A percentile compares a stretch with the other conserved stretches of the same genome.
phyloP scores from a whole-genome alignment of 192 early-diverging fungal genomes.

The Lunasporangiospora selenospora region DNA sequence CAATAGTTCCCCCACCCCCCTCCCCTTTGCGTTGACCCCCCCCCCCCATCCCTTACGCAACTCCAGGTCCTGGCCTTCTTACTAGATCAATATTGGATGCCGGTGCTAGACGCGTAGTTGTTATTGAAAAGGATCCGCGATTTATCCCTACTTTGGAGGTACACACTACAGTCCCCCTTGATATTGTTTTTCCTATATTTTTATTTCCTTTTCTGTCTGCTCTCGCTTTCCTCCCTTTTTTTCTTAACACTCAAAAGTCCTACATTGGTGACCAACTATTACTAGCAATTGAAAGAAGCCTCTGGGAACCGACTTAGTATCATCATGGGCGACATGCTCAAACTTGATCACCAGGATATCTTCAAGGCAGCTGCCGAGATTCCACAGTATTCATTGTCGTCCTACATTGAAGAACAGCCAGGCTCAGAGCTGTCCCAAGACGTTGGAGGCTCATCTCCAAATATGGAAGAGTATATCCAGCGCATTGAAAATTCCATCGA shows the following conservation, averaged over 20 bases:
- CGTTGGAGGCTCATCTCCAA: no score
- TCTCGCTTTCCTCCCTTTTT: not conserved
- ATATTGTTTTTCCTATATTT: no score
- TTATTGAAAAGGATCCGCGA: constrained; percentile 75
- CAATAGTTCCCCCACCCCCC: no score
- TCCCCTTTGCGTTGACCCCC: no score
- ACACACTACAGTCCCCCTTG: no score
- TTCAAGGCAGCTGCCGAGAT: constrained; percentile 42
- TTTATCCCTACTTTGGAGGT: constrained; percentile 71
- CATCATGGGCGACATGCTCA: constrained; percentile 72
- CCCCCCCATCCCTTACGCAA: no score
- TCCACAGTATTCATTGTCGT: no score
- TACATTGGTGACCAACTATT: not conserved
- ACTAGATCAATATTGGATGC: constrained; percentile 79
- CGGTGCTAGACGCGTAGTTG: constrained; percentile 67
- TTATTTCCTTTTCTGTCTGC: no score
- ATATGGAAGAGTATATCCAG: no score
- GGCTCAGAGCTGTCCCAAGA: no score
- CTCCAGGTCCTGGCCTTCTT: constrained; percentile 71
- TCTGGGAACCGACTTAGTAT: constrained; percentile 52
- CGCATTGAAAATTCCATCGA: no score
- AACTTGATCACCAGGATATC: constrained; percentile 60
- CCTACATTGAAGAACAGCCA: no score
- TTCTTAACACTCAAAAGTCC: not conserved
- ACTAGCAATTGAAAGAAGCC: constrained; percentile 74